These are phyloP conservation scores for Ustilago curta DNA, from an alignment of 1,284 basidiomycete genomes.

Conservation along the genomic window DNA sequence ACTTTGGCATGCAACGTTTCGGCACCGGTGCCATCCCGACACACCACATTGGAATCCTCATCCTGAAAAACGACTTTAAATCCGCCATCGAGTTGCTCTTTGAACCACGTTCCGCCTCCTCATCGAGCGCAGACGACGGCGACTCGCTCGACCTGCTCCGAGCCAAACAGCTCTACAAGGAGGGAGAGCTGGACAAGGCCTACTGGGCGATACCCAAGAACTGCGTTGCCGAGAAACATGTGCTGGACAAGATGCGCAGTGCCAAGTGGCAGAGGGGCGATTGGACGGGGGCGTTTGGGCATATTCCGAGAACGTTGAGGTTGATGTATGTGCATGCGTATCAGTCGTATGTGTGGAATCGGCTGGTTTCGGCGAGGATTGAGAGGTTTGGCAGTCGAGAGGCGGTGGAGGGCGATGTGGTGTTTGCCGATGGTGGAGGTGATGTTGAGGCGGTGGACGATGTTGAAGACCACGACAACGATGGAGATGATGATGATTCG, in stretches of 20 bases:
- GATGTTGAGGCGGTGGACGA: conserved; percentile 18
- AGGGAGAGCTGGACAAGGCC: conserved; percentile 73
- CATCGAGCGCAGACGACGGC: conserved; percentile 30
- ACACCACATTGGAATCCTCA: conserved; percentile 88
- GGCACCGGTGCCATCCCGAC: conserved; percentile 96
- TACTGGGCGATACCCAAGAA: conserved; percentile 87
- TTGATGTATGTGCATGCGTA: conserved; percentile 99
- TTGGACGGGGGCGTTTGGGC: conserved; percentile 51
- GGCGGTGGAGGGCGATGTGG: conserved; percentile 81
- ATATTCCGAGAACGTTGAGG: conserved; percentile 77
- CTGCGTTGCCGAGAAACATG: conserved; percentile 89
- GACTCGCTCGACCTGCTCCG: conserved; percentile 40
- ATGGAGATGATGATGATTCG: conserved; percentile 24
- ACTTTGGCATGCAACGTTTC: conserved; percentile 99
- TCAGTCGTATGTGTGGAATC: conserved; percentile 98
- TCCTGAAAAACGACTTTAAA: conserved; percentile 82
- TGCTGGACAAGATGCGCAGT: conserved; percentile 84
- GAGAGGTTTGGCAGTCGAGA: conserved; percentile 80
- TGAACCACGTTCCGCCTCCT: conserved; percentile 24
- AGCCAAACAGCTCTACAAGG: conserved; percentile 45
- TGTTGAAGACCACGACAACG: conserved; percentile 11
- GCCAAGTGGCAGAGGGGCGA: conserved; percentile 46
- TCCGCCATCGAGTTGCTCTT: conserved; percentile 58
- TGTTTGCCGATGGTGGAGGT: conserved; percentile 63
- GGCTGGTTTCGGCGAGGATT: conserved; percentile 91